Evolutionary conservation across 2,329 filamentous ascomycete species (phyloP), one percentile per base, ranked within the genome.

Genomic region (Juglanconis sp.): DNA sequence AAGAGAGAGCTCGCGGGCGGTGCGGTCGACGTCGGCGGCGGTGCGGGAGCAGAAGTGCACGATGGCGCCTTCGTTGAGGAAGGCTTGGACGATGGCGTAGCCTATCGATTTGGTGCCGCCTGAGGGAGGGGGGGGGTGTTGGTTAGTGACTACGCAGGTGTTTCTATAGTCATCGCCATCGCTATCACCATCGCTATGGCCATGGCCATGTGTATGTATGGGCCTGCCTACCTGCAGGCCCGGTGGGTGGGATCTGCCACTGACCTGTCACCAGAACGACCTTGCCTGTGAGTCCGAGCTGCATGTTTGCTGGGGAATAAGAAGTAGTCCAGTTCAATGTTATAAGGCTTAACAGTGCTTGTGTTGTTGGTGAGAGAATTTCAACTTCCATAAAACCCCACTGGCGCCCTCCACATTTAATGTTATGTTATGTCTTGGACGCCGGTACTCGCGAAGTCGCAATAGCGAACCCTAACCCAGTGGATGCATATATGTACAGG

Each of bases 211-310:
- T 17, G 32, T 35, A 13, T 46, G 7, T 34, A 32, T 10, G 6
- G 35, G 11, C 31, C 9, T 53, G 34, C 5, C 3, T 42, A 15
- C n/a, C 24, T 10, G 40, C 4, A n/a, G 3, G 17, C 8, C 7
- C 17, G 44, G 13, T 15, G 5, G 13, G n/a, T 15, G 32, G 13
- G 9, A 31, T 5, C 24, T 15, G 1, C 1, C 11, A 11, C 57
- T 24, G 56, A 71, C 72, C 72, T 40, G 72, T 74, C 8, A 74
- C 66, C 4, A 74, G 63, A 15, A 72, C 68, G 17, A 73, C 69
- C 57, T 74, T 74, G 36, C 68, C 67, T 40, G 71, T 66, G n/a
- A 74, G 68, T 36, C 66, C 66, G 13, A 74, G 70, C 63, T 72
- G 66, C 72, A 74, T 74, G 13, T n/a, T 49, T 36, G 34, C 13